Base-by-base conservation (phyloP, 306 rosid genomes). In the Quercus dentata region DNA sequence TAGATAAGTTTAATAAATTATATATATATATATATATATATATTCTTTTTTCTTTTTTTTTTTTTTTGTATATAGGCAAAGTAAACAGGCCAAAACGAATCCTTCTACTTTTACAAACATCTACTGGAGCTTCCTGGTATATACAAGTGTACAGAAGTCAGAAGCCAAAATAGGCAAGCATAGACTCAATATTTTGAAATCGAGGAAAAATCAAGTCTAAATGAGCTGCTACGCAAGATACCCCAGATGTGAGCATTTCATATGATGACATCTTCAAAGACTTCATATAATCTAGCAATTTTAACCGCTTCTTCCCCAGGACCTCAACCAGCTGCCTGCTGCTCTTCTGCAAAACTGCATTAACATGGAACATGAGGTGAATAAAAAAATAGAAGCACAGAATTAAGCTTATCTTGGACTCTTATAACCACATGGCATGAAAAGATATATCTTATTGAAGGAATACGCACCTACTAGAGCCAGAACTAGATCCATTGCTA, bases 401-500 rank as follows among this genome's bases (percentile, higher is more conserved):
- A 6, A 31, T 13, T 7, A 15, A 3, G 19, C 23, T 65, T 15
- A 31, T 18, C 49, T 31, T 65, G 71, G 23, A 31, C 21, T 23
- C 46, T 31, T 8, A 28, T 28, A 17, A 65, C 44, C 71, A 65
- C 25, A 7, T 20, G 19, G 23, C 6, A 15, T 7, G 71, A 17
- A 35, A 65, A 18, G 49, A 65, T 18, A 14, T 18, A 30, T 17
- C 49, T 17, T 30, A 4, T 18, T 35, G 78, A 77, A 55, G 58
- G 31, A 65, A n/a, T n/a, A 67, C 57, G 6, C 59, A 80, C 80
- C 27, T 69, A 72, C 33, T 58, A 46, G 76, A 68, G 49, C 21
- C 74, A 67, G 83, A 82, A 25, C 71, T 56, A 62, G 79, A 76
- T 56, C 65, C 64, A 56, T 54, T 28, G 79, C 79, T 82, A 69